Base-by-base conservation (phyloP, 352 stramenopile species). In the Pythium grandisporangium region DNA sequence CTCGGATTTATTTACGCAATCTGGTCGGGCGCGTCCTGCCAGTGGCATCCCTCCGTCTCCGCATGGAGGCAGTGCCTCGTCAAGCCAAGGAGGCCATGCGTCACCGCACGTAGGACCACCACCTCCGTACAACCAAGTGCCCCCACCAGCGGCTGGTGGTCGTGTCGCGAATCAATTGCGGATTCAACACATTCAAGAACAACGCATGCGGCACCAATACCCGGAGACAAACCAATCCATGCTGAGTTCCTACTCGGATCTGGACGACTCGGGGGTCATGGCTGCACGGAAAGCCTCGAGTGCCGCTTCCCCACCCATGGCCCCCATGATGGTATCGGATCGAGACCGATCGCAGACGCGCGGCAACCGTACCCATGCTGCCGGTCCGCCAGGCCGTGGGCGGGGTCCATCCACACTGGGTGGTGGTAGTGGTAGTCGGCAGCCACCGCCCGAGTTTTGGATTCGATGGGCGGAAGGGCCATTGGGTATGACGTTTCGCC, bases 401-500 rank as follows among this genome's bases (percentile, higher is more conserved):
- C 12, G 11, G n/a, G 11, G 11, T 17, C 8, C 22, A 11, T 7
- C 38, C 11, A 12, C 11, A 20, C 21, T 35, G 13, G 33, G 26
- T 19, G 34, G 23, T 22, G 36, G 19, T 23, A n/a, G n/a, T n/a
- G n/a, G n/a, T n/a, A n/a, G n/a, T n/a, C n/a, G 51, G 27, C 42
- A 71, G 22, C 63, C 69, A 10, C 37, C 68, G 7, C 77, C 73
- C 2, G 70, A 87, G 44, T 54, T 88, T 1, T 84, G 69, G 63
- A 66, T 91, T 14, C 68, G 70, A 21, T 91, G 77, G 77, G 69
- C 44, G 20, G 70, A 88, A 34, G 77, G 74, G 0, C 72, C 77
- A 1, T 53, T 91, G 8, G 77, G 77, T 7, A 85, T 91, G 37
- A 88, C 77, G 23, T 88, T 91, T 44, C 84, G 84, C 38, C 71